Conservation (phyloP, 2,329 filamentous ascomycete species). For the Fusarium duplospermum region DNA sequence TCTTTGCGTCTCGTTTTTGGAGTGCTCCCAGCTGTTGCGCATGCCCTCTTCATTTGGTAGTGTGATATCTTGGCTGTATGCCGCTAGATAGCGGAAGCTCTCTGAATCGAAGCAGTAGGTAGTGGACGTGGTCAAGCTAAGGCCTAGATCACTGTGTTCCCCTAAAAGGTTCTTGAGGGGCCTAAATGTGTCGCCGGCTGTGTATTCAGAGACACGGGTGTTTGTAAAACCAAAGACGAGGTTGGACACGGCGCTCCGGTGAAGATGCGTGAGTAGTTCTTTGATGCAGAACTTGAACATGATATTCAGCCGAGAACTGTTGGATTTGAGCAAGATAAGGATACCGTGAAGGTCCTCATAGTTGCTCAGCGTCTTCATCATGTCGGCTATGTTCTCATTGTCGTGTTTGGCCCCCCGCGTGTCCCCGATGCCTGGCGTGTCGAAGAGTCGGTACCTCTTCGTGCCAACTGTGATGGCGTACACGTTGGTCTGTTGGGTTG, state of each 20-base stretch:
- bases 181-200: background rate
- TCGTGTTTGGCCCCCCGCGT: constrained; percentile 22
- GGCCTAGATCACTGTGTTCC: background rate
- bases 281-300: constrained; percentile 28
- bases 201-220: constrained; percentile 17
- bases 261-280: constrained; percentile 16
- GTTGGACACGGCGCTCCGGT: constrained; percentile 24
- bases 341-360: constrained; percentile 30
- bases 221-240: constrained; percentile 33
- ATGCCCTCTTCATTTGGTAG: background rate
- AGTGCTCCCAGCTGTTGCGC: constrained; percentile 33
- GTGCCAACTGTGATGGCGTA: constrained; percentile 1
- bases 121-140: background rate
- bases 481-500: constrained; percentile 12
- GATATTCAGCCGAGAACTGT: constrained; percentile 2
- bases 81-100: constrained; percentile 29
- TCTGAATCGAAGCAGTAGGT: constrained; percentile 33
- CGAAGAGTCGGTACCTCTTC: constrained; percentile 12
- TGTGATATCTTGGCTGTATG: background rate
- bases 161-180: constrained; percentile 1
- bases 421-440: constrained; percentile 29
- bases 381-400: constrained; percentile 22
- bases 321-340: constrained; percentile 26
- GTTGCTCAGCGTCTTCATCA: constrained; percentile 6
- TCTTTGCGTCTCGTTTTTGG: constrained; percentile 15